These are phyloP conservation scores for Tephrocybe sp. DNA, from an alignment of 768 basidiomycete species.

Conservation along the genomic window DNA sequence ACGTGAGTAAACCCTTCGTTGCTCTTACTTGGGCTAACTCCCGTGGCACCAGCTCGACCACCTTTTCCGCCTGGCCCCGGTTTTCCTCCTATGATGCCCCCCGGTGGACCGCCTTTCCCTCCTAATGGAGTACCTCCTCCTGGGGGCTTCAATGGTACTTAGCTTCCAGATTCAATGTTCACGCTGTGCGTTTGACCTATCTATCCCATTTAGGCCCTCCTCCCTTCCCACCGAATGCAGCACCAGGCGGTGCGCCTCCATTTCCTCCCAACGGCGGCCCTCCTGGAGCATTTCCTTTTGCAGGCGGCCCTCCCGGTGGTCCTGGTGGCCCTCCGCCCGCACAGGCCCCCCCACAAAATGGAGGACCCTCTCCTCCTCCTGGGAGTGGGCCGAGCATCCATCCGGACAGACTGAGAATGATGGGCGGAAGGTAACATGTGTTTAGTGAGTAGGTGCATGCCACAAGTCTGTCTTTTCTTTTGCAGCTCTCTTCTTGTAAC, in stretches of 20 bases:
- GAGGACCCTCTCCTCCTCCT: slow-evolving; percentile 25
- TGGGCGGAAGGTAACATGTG: slow-evolving; percentile 38
- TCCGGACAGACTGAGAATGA: slow-evolving; percentile 81
- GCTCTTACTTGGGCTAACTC: slow-evolving; percentile 2
- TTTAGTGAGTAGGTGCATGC: slow-evolving; percentile 5
- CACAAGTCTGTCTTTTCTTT: slow-evolving; percentile 1
- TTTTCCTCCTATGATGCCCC: slow-evolving; percentile 47
- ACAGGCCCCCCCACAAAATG: slow-evolving; percentile 26
- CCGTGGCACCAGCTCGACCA: slow-evolving; percentile 46
- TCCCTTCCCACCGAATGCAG: slow-evolving; percentile 7
- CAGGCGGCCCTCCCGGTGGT: slow-evolving; percentile 27
- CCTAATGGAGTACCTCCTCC: slow-evolving; percentile 51
- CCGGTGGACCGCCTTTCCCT: slow-evolving; percentile 72
- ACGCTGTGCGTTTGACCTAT: background rate
- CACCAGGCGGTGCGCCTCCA: slow-evolving; percentile 37
- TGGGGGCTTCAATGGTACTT: slow-evolving; percentile 47
- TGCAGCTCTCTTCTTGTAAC: no score
- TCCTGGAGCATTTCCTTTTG: slow-evolving; percentile 35
- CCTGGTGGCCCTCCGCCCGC: slow-evolving; percentile 33
- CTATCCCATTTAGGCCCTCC: slow-evolving; percentile 3
- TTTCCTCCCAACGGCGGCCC: slow-evolving; percentile 48
- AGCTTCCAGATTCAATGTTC: background rate
- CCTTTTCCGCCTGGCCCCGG: slow-evolving; percentile 72
- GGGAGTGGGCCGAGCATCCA: slow-evolving; percentile 66
- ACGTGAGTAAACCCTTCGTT: slow-evolving; percentile 34